A percentile compares a stretch with the other conserved stretches of the same genome.
Conservation (phyloP, 1,284 basidiomycete species). For the Xerocomus cyaneibrunnescens region DNA sequence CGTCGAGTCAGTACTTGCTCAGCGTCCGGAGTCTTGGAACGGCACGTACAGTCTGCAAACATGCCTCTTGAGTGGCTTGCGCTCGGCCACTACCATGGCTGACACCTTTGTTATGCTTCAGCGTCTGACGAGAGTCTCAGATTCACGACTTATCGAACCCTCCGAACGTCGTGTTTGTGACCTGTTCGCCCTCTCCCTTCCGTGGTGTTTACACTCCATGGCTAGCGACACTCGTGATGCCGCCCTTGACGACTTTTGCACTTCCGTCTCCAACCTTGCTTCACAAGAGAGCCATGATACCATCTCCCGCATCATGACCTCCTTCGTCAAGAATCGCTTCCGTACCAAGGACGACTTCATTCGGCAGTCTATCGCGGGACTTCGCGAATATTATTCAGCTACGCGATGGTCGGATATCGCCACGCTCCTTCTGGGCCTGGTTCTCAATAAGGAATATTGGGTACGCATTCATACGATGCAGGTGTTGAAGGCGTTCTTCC, state of each 20-base stretch:
- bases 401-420: conserved; percentile 76
- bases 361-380: conserved; percentile 81
- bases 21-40: conserved; percentile 75
- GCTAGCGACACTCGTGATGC: conserved; percentile 62
- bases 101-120: conserved; percentile 73
- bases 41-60: conserved; percentile 69
- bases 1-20: conserved; percentile 62
- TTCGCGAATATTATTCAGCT: conserved; percentile 78
- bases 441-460: conserved; percentile 86
- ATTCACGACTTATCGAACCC: conserved; percentile 71
- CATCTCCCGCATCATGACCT: conserved; percentile 84
- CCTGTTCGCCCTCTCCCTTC: conserved; percentile 81
- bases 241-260: conserved; percentile 68
- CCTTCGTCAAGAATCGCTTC: conserved; percentile 87
- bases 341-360: conserved; percentile 93
- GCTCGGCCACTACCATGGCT: conserved; percentile 72
- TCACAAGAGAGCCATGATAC: conserved; percentile 70
- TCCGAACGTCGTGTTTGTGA: conserved; percentile 76
- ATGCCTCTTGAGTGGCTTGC: conserved; percentile 76
- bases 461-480: conserved; percentile 82
- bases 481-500: conserved; percentile 86
- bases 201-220: conserved; percentile 88
- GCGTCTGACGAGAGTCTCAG: conserved; percentile 60
- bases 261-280: conserved; percentile 73
- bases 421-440: conserved; percentile 80